Conservation (phyloP, 306 rosid genomes). For the Corylus heterophylla region DNA sequence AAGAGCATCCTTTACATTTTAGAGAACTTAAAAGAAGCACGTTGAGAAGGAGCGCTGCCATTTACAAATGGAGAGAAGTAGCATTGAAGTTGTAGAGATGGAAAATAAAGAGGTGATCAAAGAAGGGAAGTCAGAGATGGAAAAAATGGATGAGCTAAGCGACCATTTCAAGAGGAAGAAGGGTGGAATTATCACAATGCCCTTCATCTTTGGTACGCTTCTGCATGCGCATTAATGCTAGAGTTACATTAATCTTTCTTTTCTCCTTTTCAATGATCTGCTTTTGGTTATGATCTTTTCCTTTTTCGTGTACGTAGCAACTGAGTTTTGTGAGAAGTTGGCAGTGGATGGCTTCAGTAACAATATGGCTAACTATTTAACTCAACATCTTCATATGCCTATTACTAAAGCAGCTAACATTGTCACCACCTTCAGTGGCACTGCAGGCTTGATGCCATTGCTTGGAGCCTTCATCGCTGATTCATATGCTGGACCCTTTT, state of each 20-base stretch:
- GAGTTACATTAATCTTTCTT: not conserved
- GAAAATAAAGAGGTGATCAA: too few species aligned
- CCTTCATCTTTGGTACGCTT: conserved; percentile 85
- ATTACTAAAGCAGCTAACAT: conserved; percentile 86
- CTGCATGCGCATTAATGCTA: too few species aligned
- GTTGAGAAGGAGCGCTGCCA: too few species aligned
- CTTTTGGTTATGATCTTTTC: not conserved
- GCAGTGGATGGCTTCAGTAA: conserved; percentile 88
- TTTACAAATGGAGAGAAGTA: too few species aligned
- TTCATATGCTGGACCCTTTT: conserved; percentile 77
- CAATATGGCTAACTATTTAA: conserved; percentile 87
- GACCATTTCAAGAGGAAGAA: conserved; percentile 2
- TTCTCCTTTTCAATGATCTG: not conserved
- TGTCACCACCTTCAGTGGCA: conserved; percentile 76
- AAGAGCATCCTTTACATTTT: too few species aligned
- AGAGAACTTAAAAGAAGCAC: too few species aligned
- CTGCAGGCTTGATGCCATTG: conserved; percentile 86
- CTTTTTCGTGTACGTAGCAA: conserved; percentile 40
- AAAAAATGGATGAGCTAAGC: too few species aligned
- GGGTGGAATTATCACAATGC: conserved; percentile 90
- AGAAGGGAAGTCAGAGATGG: too few species aligned
- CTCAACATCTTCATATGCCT: conserved; percentile 81
- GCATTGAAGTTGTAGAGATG: too few species aligned
- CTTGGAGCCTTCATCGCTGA: conserved; percentile 90
- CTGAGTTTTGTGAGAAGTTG: conserved; percentile 82